These are phyloP conservation scores for Reutealis trisperma DNA, from an alignment of 345 rosid genomes.

Conservation along the genomic window DNA sequence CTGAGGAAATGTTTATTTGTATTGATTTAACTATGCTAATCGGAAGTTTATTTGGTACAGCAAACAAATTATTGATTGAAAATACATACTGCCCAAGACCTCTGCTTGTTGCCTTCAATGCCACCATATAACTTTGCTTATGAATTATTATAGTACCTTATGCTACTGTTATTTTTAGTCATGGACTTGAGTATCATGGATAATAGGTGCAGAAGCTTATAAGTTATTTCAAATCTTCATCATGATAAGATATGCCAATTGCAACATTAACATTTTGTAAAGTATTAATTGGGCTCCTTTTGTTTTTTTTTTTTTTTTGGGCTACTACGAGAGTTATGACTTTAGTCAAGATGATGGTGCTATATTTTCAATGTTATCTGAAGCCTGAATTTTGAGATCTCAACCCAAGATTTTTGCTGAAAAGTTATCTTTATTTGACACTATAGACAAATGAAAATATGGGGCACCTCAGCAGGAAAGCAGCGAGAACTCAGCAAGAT, in stretches of 20 bases:
- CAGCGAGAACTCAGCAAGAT: slow-evolving; percentile 79
- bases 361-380: background rate
- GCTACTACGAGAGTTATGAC: background rate
- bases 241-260: background rate
- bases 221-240: background rate
- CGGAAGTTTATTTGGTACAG: background rate
- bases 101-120: background rate
- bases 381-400: background rate
- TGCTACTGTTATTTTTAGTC: background rate
- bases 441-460: slow-evolving; percentile 82
- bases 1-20: background rate
- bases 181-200: background rate
- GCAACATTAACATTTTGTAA: background rate
- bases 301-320: too few relatives aligned
- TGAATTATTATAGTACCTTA: background rate
- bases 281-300: background rate
- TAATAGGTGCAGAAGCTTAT: background rate
- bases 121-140: background rate
- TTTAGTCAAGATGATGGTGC: background rate
- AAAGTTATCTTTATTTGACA: background rate
- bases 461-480: slow-evolving; percentile 86
- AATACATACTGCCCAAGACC: background rate
- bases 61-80: background rate
- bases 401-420: background rate
- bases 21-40: background rate